These are phyloP conservation scores for Amanita exitialis DNA, from an alignment of 768 basidiomycete species.

Conservation along the genomic window DNA sequence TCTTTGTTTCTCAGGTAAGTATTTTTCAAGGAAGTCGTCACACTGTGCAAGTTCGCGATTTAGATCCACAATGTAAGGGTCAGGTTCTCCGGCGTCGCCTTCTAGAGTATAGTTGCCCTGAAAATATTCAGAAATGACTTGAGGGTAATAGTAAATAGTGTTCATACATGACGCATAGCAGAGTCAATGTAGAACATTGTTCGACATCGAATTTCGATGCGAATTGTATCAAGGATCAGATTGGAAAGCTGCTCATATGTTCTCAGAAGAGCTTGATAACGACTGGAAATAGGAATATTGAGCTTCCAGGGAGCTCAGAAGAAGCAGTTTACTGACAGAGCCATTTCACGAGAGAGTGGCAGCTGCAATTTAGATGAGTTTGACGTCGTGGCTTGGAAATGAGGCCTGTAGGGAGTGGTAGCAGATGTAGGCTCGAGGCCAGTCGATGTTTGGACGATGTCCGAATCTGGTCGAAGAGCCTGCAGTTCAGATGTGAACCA, in stretches of 20 bases:
- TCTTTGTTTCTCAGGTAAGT: constrained; percentile 55
- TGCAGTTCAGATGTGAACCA: constrained; percentile 80
- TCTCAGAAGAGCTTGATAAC: constrained; percentile 83
- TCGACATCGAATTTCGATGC: constrained; percentile 82
- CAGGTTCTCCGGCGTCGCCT: constrained; percentile 83
- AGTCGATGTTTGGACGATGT: constrained; percentile 49
- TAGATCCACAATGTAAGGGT: constrained; percentile 79
- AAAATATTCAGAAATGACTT: constrained; percentile 8
- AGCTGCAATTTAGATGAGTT: constrained; percentile 40
- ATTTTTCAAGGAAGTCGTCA: constrained; percentile 57
- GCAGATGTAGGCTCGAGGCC: constrained; percentile 39
- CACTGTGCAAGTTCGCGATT: constrained; percentile 71
- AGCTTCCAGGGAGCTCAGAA: not conserved
- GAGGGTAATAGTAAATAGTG: constrained; percentile 4
- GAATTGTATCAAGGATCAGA: constrained; percentile 78
- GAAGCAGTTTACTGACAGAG: constrained; percentile 46
- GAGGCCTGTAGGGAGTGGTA: constrained; percentile 36
- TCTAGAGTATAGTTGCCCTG: constrained; percentile 83
- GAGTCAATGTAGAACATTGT: constrained; percentile 73
- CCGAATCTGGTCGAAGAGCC: constrained; percentile 51
- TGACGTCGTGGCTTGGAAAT: constrained; percentile 31
- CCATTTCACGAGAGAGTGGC: constrained; percentile 83
- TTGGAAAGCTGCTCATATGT: constrained; percentile 87
- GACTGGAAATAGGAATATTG: constrained; percentile 34
- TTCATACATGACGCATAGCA: constrained; percentile 61